Evolutionary conservation across 2,329 filamentous ascomycete species (phyloP).

Genomic region (Myriosclerotinia scirpicola): DNA sequence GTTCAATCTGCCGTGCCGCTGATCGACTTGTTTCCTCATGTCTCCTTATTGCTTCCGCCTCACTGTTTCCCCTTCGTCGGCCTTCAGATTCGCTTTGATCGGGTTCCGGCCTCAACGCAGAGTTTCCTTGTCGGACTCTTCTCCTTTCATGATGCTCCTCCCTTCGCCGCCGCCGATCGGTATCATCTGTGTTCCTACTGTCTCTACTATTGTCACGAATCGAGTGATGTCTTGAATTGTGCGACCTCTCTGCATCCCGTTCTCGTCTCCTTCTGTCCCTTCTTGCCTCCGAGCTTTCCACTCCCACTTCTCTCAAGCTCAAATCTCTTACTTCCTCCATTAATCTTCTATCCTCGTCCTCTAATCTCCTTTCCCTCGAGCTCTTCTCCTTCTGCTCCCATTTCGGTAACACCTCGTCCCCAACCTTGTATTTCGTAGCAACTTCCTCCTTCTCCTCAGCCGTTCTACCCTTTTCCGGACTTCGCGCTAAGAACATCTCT

Average conservation of each 20-base stretch:
- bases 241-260: slow-evolving; percentile 32
- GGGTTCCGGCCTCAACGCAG: slow-evolving; percentile 25
- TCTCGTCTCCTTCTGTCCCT: slow-evolving; percentile 38
- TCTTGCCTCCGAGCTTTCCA: slow-evolving; percentile 41
- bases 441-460: slow-evolving; percentile 75
- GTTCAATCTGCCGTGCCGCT: slow-evolving; percentile 65
- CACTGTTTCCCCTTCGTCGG: slow-evolving; percentile 33
- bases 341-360: slow-evolving; percentile 43
- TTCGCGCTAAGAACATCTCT: slow-evolving; percentile 80
- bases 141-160: slow-evolving; percentile 40
- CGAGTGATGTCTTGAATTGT: slow-evolving; percentile 34
- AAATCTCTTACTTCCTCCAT: slow-evolving; percentile 37
- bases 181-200: slow-evolving; percentile 34
- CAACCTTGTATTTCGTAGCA: slow-evolving; percentile 72
- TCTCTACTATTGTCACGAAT: slow-evolving; percentile 42
- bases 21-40: slow-evolving; percentile 36
- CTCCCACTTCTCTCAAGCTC: slow-evolving; percentile 61
- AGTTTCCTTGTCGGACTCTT: slow-evolving; percentile 29
- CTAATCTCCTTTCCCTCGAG: slow-evolving; percentile 53
- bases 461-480: slow-evolving; percentile 71
- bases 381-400: slow-evolving; percentile 53
- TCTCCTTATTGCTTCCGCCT: slow-evolving; percentile 35
- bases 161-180: slow-evolving; percentile 39
- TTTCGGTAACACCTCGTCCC: slow-evolving; percentile 75
- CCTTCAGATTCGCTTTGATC: slow-evolving; percentile 31